Base-by-base conservation (phyloP, 2,329 filamentous ascomycete genomes). In the Diaporthe citrichinensis region DNA sequence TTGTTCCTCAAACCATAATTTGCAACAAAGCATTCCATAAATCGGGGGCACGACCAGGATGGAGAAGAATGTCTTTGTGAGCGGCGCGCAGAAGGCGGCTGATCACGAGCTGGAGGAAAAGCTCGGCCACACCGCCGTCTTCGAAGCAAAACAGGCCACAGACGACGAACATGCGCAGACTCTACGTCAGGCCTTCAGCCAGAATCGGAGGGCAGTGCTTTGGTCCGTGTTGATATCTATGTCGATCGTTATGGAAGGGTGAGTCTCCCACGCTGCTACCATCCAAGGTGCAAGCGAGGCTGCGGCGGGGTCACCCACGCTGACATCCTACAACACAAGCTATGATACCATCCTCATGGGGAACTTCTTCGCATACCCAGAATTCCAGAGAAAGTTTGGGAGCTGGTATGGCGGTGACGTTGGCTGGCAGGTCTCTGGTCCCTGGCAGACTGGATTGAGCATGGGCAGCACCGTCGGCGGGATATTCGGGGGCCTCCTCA, bases 391-490 rank as follows among this genome's bases (percentile, higher is more conserved):
- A 8, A 74, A 78, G 34, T 84, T 81, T 57, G 82, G 82, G 2
- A 78, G 79, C 49, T 82, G 79, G 67, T 79, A 81, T 61, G 80
- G 80, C 28, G 76, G 73, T 10, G 61, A 78, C 34, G 80, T 80
- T 25, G 78, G 78, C 10, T 84, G 83, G 69, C 81, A 89, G 76
- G 81, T 91, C 36, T 82, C 85, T 0, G 85, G 87, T 0, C 78
- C 84, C 0, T 91, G 89, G 89, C 88, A 90, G 78, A 84, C 87
- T 3, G 87, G 84, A 0, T 80, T 91, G 0, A 81, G 82, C 36
- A 80, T 79, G 76, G 77, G 76, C 72, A 65, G 85, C 0, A 80
- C 83, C 23, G 84, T 87, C 12, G 89, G 89, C 5, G 83, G 85
- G 20, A 87, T 91, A 28, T 73, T 90, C 3, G 89, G 89, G 1